Conservation (phyloP, 2,329 filamentous ascomycete species). For the Cryphonectria nitschkei region DNA sequence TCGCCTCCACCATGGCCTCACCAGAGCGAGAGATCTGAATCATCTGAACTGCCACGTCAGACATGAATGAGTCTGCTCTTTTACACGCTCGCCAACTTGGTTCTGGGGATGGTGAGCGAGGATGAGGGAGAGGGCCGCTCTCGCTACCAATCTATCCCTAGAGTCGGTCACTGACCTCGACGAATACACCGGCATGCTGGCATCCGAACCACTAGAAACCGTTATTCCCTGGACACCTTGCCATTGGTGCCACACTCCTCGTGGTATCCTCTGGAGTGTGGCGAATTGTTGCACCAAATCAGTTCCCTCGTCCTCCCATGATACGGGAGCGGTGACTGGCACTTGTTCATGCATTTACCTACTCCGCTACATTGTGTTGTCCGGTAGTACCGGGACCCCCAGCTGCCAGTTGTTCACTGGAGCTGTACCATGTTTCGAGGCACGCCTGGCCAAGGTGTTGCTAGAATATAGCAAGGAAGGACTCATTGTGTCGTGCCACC, state of each 20-base stretch:
- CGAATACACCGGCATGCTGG: background rate
- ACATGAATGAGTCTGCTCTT: background rate
- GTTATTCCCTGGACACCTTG: background rate
- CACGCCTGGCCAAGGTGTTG: background rate
- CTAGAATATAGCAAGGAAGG: background rate
- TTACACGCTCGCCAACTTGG: background rate
- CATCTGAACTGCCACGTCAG: background rate
- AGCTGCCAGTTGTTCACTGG: background rate
- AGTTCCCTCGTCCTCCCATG: background rate
- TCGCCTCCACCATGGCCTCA: background rate
- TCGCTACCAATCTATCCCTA: background rate
- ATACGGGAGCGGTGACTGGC: background rate
- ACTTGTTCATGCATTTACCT: conserved; percentile 3
- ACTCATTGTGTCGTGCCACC: background rate
- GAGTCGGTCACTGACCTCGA: background rate
- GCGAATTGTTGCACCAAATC: background rate
- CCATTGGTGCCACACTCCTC: background rate
- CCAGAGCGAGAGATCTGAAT: background rate
- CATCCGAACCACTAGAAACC: background rate
- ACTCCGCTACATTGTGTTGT: background rate
- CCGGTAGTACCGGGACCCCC: background rate
- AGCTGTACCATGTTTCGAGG: background rate
- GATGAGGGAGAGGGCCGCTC: background rate
- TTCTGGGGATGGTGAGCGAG: too few species aligned
- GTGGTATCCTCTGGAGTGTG: background rate